These are phyloP conservation scores for Ophiosphaerella herpotricha DNA, from an alignment of 2,329 filamentous ascomycete species.

Conservation along the genomic window DNA sequence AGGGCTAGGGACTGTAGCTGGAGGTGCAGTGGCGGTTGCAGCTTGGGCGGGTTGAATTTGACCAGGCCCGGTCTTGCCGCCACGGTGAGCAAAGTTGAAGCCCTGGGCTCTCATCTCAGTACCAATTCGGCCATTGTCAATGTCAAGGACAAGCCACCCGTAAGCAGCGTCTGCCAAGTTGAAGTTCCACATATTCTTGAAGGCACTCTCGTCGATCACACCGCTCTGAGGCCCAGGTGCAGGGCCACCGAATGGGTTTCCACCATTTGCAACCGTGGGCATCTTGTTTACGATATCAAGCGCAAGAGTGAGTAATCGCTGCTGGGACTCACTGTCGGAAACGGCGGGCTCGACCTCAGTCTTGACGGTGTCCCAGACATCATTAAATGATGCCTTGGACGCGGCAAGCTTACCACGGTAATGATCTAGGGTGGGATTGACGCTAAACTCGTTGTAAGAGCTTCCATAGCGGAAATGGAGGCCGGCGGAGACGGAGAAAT, in stretches of 20 bases:
- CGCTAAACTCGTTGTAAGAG: conserved; percentile 99
- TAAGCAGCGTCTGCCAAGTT: conserved; percentile 97
- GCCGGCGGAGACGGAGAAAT: conserved; percentile 96
- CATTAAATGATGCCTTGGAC: conserved; percentile 97
- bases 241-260: conserved; percentile 93
- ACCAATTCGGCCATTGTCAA: conserved; percentile 93
- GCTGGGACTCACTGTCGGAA: conserved; percentile 88
- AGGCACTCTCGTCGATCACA: conserved; percentile 95
- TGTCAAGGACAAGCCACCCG: conserved; percentile 91
- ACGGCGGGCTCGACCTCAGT: conserved; percentile 94
- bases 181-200: conserved; percentile 99
- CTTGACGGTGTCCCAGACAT: conserved; percentile 99
- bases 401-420: conserved; percentile 98
- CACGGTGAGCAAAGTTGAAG: conserved; percentile 98
- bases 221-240: conserved; percentile 75
- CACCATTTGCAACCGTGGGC: conserved; percentile 91
- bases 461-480: conserved; percentile 98
- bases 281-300: conserved; percentile 96
- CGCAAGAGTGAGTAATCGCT: conserved; percentile 88
- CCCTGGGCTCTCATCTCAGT: conserved; percentile 99
- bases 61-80: conserved; percentile 66
- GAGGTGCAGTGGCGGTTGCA: conserved; percentile 39
- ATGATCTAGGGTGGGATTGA: conserved; percentile 96
- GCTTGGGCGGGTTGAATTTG: conserved; percentile 47
- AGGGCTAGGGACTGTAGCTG: conserved; percentile 47